Base-by-base conservation (phyloP, 192 early-diverging fungal species). In the Umbelopsis ramanniana region DNA sequence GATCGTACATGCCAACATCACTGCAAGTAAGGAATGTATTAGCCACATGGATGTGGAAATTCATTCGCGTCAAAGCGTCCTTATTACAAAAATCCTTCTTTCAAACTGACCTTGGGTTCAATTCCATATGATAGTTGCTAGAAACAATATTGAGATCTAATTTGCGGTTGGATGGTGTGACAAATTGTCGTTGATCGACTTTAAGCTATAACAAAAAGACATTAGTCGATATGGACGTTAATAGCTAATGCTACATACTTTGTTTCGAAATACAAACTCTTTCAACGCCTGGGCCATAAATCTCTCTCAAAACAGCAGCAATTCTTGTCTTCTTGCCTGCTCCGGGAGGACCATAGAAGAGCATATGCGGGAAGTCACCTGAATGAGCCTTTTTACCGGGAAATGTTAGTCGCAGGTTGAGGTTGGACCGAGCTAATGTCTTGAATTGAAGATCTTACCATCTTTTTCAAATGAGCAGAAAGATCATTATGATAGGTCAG, bases 301-400 rank as follows among this genome's bases (percentile, higher is more conserved):
- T 80, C 69, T 97, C 96, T 60, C 88, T 84, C 46, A 99, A 83
- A 0, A 95, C 74, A 24, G 95, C 94, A 23, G 90, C 86, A 43
- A 99, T 92, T 22, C 98, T 86, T 46, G 98, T 99, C 73, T 97
- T 96, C 84, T 98, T 98, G 21, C 98, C 98, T 0, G 95, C 93
- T 23, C 98, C 98, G 2, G 93, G 87, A 4, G 98, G 98, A 8
- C 98, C 98, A 81, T 97, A 98, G 29, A 99, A 87, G 1, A 99
- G 86, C 75, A 97, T 77, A 68, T 99, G 98, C 35, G 98, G 98
- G 52, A 99, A 90, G 78, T 98, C 94, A n/a, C 83, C 87, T 6
- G 89, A 89, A 35, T 75, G 38, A 7, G 88, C 83, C 89, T 90
- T 72, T 8, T 14, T 15, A 57, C 53, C 70, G 17, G 53, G 46